phyloP scores from a whole-genome alignment of 495 filamentous ascomycete genomes.

The Immersiella caudata region DNA sequence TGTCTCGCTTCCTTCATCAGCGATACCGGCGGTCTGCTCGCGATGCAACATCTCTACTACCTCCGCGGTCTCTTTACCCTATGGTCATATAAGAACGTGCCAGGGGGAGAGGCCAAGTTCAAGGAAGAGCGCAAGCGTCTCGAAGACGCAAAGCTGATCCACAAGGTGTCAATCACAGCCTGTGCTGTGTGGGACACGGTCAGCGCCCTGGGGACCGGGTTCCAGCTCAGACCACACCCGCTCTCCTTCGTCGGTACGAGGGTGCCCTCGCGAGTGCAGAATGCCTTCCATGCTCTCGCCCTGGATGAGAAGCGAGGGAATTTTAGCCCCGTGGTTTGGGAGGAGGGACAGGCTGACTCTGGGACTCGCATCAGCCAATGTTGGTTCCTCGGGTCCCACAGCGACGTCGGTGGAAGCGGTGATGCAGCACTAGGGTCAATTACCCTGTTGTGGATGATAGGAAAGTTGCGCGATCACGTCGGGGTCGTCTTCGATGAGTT shows the following conservation, averaged over 20 bases:
- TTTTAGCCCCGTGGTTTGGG: background rate
- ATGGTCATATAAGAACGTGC: background rate
- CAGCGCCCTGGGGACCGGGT: background rate
- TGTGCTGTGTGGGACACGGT: background rate
- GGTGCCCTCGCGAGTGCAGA: background rate
- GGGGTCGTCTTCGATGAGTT: background rate
- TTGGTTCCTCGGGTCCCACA: background rate
- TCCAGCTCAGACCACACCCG: background rate
- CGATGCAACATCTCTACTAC: background rate
- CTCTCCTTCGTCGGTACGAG: background rate
- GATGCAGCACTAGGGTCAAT: background rate
- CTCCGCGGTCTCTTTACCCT: background rate
- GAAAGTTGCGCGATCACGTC: background rate
- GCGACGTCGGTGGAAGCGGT: background rate
- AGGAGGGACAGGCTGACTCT: background rate
- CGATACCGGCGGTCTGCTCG: background rate
- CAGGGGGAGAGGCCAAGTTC: background rate
- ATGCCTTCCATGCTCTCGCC: background rate
- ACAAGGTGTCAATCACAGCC: background rate
- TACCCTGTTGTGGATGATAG: background rate
- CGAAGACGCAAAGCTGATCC: background rate
- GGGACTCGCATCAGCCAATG: background rate
- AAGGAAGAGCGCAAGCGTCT: background rate
- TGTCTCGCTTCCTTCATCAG: slow-evolving; percentile 4
- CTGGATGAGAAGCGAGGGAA: background rate